Evolutionary conservation across 495 filamentous ascomycete genomes (phyloP).

Genomic region (Astrocystis sublimbata): DNA sequence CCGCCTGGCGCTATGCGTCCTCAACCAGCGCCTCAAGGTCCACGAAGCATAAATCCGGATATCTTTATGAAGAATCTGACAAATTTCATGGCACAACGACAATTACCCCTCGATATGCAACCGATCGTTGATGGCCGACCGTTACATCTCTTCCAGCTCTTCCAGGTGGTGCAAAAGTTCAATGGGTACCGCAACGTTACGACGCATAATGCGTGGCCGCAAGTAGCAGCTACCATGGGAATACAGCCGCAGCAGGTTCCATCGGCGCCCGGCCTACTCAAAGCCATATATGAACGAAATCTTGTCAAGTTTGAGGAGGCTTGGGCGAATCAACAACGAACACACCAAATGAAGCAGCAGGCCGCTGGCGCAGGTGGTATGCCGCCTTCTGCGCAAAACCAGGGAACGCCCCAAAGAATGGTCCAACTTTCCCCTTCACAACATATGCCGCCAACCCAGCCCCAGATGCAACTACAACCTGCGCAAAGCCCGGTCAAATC

Average conservation of each 20-base stretch:
- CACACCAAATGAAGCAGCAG: conserved; percentile 60
- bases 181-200: conserved; percentile 78
- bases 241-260: conserved; percentile 67
- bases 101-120: conserved; percentile 66
- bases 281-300: conserved; percentile 71
- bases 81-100: conserved; percentile 68
- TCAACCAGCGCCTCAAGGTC: conserved; percentile 35
- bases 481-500: conserved; percentile 55
- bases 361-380: conserved; percentile 38
- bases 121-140: conserved; percentile 69
- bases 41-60: conserved; percentile 52
- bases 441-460: conserved; percentile 47
- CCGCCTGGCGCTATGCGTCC: conserved; percentile 44
- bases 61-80: conserved; percentile 74
- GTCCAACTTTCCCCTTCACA: conserved; percentile 49
- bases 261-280: conserved; percentile 66
- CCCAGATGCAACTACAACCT: conserved; percentile 50
- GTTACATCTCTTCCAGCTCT: conserved; percentile 73
- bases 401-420: conserved; percentile 40
- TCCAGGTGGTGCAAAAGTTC: conserved; percentile 66
- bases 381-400: conserved; percentile 42
- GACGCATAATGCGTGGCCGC: conserved; percentile 66
- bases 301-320: conserved; percentile 72
- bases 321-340: conserved; percentile 61
- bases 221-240: conserved; percentile 65